phyloP scores from a whole-genome alignment of 768 basidiomycete species.

The Naganishia randhawae region DNA sequence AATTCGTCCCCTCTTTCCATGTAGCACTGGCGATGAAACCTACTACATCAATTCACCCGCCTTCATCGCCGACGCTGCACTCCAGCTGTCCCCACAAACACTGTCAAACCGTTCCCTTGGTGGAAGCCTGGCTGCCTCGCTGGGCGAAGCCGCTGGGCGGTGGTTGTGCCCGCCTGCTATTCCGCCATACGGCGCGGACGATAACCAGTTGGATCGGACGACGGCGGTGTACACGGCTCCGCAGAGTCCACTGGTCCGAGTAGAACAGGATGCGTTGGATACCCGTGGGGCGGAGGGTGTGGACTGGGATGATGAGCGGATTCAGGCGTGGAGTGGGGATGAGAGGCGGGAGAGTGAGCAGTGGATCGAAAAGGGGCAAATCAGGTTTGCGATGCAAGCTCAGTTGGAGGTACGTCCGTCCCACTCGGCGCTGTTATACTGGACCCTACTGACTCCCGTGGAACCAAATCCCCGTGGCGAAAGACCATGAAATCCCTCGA shows the following conservation, averaged over 20 bases:
- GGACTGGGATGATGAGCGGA: slow-evolving; percentile 42
- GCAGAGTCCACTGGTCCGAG: slow-evolving; percentile 35
- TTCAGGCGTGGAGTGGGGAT: slow-evolving; percentile 38
- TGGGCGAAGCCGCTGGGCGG: slow-evolving; percentile 31
- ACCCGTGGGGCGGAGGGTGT: slow-evolving; percentile 27
- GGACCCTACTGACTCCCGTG: too few species aligned
- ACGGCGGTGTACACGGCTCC: slow-evolving; percentile 24
- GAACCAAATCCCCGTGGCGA: neutral
- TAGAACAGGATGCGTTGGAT: slow-evolving; percentile 26
- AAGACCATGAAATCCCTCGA: slow-evolving; percentile 32
- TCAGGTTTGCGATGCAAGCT: slow-evolving; percentile 34
- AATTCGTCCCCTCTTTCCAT: neutral
- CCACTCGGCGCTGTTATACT: neutral
- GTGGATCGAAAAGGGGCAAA: slow-evolving; percentile 32
- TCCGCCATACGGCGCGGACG: slow-evolving; percentile 7
- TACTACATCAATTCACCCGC: slow-evolving; percentile 15
- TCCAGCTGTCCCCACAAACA: slow-evolving; percentile 17
- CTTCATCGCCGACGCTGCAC: slow-evolving; percentile 11
- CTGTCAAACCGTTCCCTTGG: slow-evolving; percentile 22
- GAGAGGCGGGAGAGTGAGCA: slow-evolving; percentile 38
- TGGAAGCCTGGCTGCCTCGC: slow-evolving; percentile 7
- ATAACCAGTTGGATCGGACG: slow-evolving; percentile 1
- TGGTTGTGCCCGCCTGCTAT: slow-evolving; percentile 40
- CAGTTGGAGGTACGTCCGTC: slow-evolving; percentile 34
- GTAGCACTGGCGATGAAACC: neutral